phyloP scores from a whole-genome alignment of 2,329 filamentous ascomycete genomes.

The Ophiostoma fasciatum region DNA sequence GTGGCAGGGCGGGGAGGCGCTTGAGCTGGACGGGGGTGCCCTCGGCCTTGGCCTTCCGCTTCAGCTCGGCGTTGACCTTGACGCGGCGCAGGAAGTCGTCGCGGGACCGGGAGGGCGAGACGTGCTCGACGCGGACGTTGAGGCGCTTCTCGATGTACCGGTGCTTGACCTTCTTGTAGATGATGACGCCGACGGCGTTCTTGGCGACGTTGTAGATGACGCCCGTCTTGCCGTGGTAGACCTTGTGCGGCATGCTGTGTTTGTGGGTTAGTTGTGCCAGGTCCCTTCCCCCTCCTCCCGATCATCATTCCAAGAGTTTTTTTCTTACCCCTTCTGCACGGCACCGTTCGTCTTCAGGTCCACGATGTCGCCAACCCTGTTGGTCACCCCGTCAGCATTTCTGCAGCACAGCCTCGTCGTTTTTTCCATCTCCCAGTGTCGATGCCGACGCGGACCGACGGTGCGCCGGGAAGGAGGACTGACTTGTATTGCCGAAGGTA shows the following conservation, averaged over 20 bases:
- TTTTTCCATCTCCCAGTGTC: slow-evolving; percentile 2
- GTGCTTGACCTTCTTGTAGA: slow-evolving; percentile 99
- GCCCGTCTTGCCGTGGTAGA: slow-evolving; percentile 98
- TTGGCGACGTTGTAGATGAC: slow-evolving; percentile 99
- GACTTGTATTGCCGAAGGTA: slow-evolving; percentile 91
- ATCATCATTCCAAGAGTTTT: too few species aligned
- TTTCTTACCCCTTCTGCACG: slow-evolving; percentile 94
- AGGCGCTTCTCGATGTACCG: slow-evolving; percentile 99
- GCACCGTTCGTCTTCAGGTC: slow-evolving; percentile 98
- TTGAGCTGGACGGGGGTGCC: slow-evolving; percentile 84
- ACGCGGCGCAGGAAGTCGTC: slow-evolving; percentile 95
- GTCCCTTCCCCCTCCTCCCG: too few species aligned
- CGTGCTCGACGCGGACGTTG: slow-evolving; percentile 98
- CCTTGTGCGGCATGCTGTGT: slow-evolving; percentile 95
- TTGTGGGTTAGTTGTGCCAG: slow-evolving; percentile 11
- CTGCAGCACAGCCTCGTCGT: slow-evolving; percentile 6
- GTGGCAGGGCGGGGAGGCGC: slow-evolving; percentile 69
- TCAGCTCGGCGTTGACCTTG: slow-evolving; percentile 88
- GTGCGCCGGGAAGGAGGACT: slow-evolving; percentile 15
- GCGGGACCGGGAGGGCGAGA: slow-evolving; percentile 83
- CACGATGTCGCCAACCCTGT: slow-evolving; percentile 91
- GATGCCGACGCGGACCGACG: slow-evolving; percentile 1
- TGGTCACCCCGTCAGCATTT: slow-evolving; percentile 9
- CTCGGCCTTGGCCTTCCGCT: slow-evolving; percentile 82
- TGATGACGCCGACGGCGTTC: slow-evolving; percentile 92